A percentile compares a stretch with the other conserved stretches of the same genome.
Conservation (phyloP, 768 basidiomycete genomes). For the Auricularia auricula-judae region DNA sequence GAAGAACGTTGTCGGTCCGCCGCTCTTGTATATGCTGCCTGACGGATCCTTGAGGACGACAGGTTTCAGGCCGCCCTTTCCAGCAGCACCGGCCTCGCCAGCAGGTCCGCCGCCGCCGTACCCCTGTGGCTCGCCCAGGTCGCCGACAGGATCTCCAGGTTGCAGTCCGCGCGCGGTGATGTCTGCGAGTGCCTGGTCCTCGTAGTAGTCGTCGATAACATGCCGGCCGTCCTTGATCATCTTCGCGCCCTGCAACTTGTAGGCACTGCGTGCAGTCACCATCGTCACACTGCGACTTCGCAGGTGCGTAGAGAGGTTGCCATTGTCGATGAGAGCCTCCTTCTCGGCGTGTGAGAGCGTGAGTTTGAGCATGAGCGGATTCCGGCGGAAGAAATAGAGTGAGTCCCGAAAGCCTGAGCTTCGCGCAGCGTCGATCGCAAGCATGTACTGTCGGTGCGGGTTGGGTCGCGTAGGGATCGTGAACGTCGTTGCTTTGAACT, state of each 20-base stretch:
- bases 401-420: slow-evolving; percentile 95
- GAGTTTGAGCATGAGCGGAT: slow-evolving; percentile 81
- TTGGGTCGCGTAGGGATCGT: slow-evolving; percentile 66
- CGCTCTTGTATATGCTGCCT: slow-evolving; percentile 73
- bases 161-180: slow-evolving; percentile 74
- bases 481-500: slow-evolving; percentile 86
- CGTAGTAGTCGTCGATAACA: slow-evolving; percentile 94
- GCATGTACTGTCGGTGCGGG: slow-evolving; percentile 79
- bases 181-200: slow-evolving; percentile 68
- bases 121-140: slow-evolving; percentile 66
- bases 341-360: slow-evolving; percentile 86
- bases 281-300: slow-evolving; percentile 89
- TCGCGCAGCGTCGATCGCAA: slow-evolving; percentile 94
- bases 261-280: slow-evolving; percentile 84
- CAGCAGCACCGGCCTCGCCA: slow-evolving; percentile 13
- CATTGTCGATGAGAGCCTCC: slow-evolving; percentile 79
- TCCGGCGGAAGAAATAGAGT: slow-evolving; percentile 93
- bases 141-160: slow-evolving; percentile 72
- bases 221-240: slow-evolving; percentile 83
- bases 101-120: slow-evolving; percentile 29
- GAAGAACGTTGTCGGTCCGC: slow-evolving; percentile 89
- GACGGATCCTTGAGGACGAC: slow-evolving; percentile 24
- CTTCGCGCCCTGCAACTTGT: slow-evolving; percentile 88
- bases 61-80: slow-evolving; percentile 22
- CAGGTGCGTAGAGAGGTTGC: slow-evolving; percentile 81